Base-by-base conservation (phyloP, 2,329 filamentous ascomycete genomes). In the Clonostachys rhizophaga region DNA sequence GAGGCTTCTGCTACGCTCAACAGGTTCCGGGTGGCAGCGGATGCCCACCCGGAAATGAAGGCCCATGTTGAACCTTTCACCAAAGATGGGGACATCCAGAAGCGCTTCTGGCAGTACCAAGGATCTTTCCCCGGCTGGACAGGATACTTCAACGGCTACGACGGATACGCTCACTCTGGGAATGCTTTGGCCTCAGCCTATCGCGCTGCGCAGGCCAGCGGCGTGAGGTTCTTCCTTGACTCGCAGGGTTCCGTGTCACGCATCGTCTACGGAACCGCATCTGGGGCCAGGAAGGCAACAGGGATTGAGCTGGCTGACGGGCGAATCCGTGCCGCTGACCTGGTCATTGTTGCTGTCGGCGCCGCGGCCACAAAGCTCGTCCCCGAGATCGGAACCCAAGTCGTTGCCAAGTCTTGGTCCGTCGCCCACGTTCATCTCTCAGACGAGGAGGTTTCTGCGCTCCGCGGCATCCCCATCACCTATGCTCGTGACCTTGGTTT, bases 401-500 rank as follows among this genome's bases (percentile, higher is more conserved):
- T 81, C 4, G 71, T 74, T 1, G 81, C 80, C 6, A 77, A 77
- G 47, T 75, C 70, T 1, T 84, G 79, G 78, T 74, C 76, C 1
- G 73, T 86, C 2, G 80, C 76, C 0, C 81, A 85, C 54, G 66
- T 85, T 3, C 73, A 76, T 42, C 69, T 85, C 2, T 80, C 71
- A 0, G 69, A 76, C 6, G 69, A 72, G 1, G 81, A 86, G 58
- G 71, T 74, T 0, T 68, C 71, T 5, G 63, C 63, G 5, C 70
- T 86, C 1, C 71, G 74, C 3, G 76, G 76, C 5, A 78, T 85
- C 11, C 81, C 82, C 0, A 77, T 83, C 0, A 80, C 75, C 1
- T 81, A 83, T 44, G 75, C 76, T 1, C 73, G 81, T 3, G 81
- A 85, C 50, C 63, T 84, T 0, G 81, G 81, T 0, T 85, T 85